Evolutionary conservation across 345 rosid species (phyloP), one percentile per base, ranked within the genome.

Genomic region (Lenwebbia sp.): DNA sequence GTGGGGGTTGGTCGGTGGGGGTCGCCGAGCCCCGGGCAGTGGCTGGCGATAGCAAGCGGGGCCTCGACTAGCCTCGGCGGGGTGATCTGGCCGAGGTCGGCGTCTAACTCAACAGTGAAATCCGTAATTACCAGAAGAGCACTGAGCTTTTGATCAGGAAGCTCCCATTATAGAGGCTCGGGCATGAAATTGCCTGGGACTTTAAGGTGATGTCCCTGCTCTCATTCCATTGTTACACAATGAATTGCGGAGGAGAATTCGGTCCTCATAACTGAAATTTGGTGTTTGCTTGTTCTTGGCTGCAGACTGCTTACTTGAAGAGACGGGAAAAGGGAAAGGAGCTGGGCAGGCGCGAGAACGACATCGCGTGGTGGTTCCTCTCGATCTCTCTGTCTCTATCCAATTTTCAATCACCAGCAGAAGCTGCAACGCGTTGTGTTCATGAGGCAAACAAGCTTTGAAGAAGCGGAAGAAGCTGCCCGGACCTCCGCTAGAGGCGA

Each of bases 61-160:
- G 50, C 50, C 50, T 49, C 50, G 3, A 49, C 50, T 13, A 44
- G 47, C 47, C 47, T 44, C 8, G 47, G 8, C 5, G 47, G 5
- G 47, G 47, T 40, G 47, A 44, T 49, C 50, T 10, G 50, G 12
- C 12, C 12, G 11, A 49, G 50, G 50, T 10, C 2, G 50, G 50
- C 13, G 11, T 49, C 50, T 49, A 49, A 49, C 50, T 49, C 11
- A 49, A 49, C 50, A 96, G 99, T 89, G 98, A 96, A 84, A 95
- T 95, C 86, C 95, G 98, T 0, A 96, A 96, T 89, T 95, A 96
- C 86, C 98, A 96, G 92, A 96, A 96, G 92, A 96, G 99, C 87
- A 95, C 96, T 14, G 98, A 96, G 90, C 91, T 96, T 26, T 89
- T 96, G 47, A 96, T 96, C 89, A 91, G 98, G 90, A 96, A 96